Base-by-base conservation (phyloP, 163 green algal species). In the Coccomyxa subellipsoidea region DNA sequence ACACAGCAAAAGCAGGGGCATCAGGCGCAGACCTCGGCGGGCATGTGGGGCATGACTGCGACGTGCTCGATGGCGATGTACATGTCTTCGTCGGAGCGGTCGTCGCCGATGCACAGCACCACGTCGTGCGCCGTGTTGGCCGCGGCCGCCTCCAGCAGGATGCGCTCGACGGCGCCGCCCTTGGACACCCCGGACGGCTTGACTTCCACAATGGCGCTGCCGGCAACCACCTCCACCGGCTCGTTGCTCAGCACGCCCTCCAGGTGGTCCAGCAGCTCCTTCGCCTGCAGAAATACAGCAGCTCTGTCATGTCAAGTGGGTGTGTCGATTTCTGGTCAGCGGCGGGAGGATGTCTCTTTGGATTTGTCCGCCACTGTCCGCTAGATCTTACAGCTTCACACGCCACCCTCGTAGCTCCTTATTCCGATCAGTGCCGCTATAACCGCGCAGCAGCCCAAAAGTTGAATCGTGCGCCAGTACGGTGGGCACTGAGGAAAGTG, bases 201-300 rank as follows among this genome's bases (percentile, higher is more conserved):
- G 36, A 98, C 93, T 88, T 99, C 96, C 76, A 99, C 94, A 69
- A 96, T 96, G 66, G 84, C 83, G 23, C 82, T 69, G 27, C 83
- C 78, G 29, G 35, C 32, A 25, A 81, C 70, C 31, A 96, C 92
- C 80, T 98, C 92, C 36, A 99, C 93, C 4, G 93, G 90, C 84
- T 98, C 92, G 84, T 96, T 97, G 66, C 78, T 90, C 38, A 99
- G 89, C 87, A 99, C 94, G 59, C 92, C 92, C 84, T 99, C 97
- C 83, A 99, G 87, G 81, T 99, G 97, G 88, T 99, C 96, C 72
- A 98, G 86, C 79, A 99, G 90, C 93, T 99, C 97, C 91, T 99
- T 82, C 31, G 78, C 78, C 78, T 82, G 78, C 77, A 40, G 18
- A n/a, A n/a, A n/a, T n/a, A n/a, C n/a, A n/a, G n/a, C n/a, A n/a